Evolutionary conservation across 768 basidiomycete genomes (phyloP).

Genomic region (Suillus occidentalis): DNA sequence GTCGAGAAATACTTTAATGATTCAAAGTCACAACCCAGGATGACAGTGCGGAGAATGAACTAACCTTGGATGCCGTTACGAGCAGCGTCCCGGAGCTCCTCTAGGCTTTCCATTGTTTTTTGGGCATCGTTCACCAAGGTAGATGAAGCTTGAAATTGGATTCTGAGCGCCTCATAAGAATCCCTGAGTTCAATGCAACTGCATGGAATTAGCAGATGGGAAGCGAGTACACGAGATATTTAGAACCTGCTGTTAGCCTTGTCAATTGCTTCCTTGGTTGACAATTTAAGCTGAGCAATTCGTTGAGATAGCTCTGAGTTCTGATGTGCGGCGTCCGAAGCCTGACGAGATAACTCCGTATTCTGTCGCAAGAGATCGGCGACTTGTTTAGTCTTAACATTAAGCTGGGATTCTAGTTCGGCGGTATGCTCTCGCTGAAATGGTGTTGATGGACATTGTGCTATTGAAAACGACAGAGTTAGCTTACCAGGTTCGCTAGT

Average conservation of each 20-base stretch:
- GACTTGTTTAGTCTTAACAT: slow-evolving; percentile 16
- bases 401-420: slow-evolving; percentile 21
- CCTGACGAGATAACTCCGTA: slow-evolving; percentile 9
- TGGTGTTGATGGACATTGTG: neutral
- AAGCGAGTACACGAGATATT: neutral
- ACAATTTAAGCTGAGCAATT: neutral
- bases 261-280: slow-evolving; percentile 17
- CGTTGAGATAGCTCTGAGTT: slow-evolving; percentile 5
- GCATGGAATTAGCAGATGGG: neutral
- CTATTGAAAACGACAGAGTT: neutral
- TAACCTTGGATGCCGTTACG: slow-evolving; percentile 27
- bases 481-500: slow-evolving; percentile 13
- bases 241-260: slow-evolving; percentile 22
- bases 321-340: neutral
- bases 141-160: slow-evolving; percentile 22
- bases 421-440: slow-evolving; percentile 20
- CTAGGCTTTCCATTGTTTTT: slow-evolving; percentile 26
- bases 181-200: slow-evolving; percentile 34
- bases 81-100: slow-evolving; percentile 22
- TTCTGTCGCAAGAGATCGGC: slow-evolving; percentile 14
- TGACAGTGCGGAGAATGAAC: slow-evolving; percentile 3
- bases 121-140: slow-evolving; percentile 24
- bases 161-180: slow-evolving; percentile 28
- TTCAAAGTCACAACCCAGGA: slow-evolving; percentile 15
- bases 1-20: slow-evolving; percentile 30